These are phyloP conservation scores for Aspergillus ustus DNA, from an alignment of 2,329 filamentous ascomycete species.

Conservation along the genomic window DNA sequence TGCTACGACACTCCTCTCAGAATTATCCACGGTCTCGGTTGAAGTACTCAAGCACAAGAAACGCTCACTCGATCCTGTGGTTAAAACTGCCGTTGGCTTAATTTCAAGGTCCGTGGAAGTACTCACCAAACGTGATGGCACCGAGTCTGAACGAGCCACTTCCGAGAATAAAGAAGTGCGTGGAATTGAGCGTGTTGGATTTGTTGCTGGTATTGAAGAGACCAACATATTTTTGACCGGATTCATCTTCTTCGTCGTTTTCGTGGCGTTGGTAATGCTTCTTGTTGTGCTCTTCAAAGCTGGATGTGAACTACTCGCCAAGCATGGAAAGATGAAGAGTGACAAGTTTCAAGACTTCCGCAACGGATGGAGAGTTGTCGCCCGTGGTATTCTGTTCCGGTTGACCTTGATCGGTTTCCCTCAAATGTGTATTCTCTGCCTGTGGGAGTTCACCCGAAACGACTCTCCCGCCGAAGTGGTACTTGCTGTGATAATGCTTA, in stretches of 20 bases:
- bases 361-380: constrained; percentile 87
- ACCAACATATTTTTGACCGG: constrained; percentile 95
- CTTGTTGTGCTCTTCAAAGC: constrained; percentile 80
- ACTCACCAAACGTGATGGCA: constrained; percentile 51
- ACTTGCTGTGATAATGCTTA: constrained; percentile 84
- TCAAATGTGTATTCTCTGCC: constrained; percentile 84
- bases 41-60: constrained; percentile 76
- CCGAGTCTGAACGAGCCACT: constrained; percentile 53
- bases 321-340: constrained; percentile 75
- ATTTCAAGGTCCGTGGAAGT: not conserved
- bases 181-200: constrained; percentile 88
- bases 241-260: constrained; percentile 83
- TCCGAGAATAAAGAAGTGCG: constrained; percentile 60
- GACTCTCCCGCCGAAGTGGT: constrained; percentile 88
- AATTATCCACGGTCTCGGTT: constrained; percentile 76
- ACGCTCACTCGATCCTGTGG: constrained; percentile 53
- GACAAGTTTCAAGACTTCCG: constrained; percentile 93
- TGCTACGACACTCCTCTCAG: constrained; percentile 77
- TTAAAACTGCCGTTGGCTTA: constrained; percentile 20
- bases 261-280: constrained; percentile 75
- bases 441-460: constrained; percentile 88
- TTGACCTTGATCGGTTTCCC: constrained; percentile 89
- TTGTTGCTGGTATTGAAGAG: constrained; percentile 79
- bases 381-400: constrained; percentile 93
- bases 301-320: constrained; percentile 75